Conservation (phyloP, 2,329 filamentous ascomycete genomes). For the Lithohypha guttulata region DNA sequence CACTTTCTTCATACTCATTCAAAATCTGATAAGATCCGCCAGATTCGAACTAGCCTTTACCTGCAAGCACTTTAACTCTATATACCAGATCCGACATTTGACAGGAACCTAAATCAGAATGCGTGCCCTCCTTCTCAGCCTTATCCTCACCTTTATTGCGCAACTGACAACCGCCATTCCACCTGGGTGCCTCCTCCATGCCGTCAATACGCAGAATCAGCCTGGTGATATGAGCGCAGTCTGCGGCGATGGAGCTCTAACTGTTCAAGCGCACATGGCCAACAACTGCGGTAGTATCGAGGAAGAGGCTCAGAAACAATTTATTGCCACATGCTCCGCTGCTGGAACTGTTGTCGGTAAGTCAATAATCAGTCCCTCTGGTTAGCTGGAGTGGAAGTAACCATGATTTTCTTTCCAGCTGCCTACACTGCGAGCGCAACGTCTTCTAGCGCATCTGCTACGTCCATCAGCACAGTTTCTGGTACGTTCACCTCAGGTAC, state of each 20-base stretch:
- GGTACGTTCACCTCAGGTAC: slow-evolving; percentile 1
- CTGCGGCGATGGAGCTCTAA: slow-evolving; percentile 28
- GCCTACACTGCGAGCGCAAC: slow-evolving; percentile 23
- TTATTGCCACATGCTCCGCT: slow-evolving; percentile 29
- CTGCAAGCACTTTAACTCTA: too few relatives aligned
- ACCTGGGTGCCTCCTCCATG: slow-evolving; percentile 41
- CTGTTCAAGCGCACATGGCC: slow-evolving; percentile 29
- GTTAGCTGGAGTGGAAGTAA: slow-evolving; percentile 12
- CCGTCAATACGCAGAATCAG: slow-evolving; percentile 33
- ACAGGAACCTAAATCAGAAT: slow-evolving; percentile 4
- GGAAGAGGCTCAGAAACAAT: slow-evolving; percentile 30
- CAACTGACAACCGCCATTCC: slow-evolving; percentile 32
- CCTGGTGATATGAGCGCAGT: slow-evolving; percentile 31
- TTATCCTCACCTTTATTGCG: slow-evolving; percentile 36
- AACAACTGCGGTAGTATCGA: slow-evolving; percentile 26
- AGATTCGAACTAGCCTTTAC: not conserved
- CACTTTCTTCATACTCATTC: slow-evolving; percentile 2
- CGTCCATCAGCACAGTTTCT: slow-evolving; percentile 10
- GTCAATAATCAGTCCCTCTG: slow-evolving; percentile 14
- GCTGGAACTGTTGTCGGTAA: slow-evolving; percentile 33
- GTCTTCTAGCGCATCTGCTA: slow-evolving; percentile 13
- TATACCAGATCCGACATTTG: too few relatives aligned
- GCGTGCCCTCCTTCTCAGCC: slow-evolving; percentile 15
- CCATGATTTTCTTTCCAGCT: slow-evolving; percentile 18
- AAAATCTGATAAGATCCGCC: not conserved